Percentiles rank a stretch among this genome's conserved stretches.
Evolutionary conservation across 805 yeast species (phyloP).

Genomic region (Tanozyma kutaoensis): DNA sequence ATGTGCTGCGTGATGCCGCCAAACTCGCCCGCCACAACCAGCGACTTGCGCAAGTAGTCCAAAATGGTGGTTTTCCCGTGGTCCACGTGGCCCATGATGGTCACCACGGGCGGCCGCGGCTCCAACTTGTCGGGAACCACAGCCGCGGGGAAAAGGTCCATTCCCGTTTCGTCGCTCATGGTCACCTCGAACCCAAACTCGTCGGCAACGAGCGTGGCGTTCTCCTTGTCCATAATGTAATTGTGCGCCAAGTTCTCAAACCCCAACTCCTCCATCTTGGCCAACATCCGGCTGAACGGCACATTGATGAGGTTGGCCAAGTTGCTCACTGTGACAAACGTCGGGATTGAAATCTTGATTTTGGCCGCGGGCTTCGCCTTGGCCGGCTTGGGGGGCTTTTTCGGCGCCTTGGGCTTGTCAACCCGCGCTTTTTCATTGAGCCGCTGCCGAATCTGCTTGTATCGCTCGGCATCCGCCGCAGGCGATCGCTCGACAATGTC

Average conservation of each 20-base stretch:
- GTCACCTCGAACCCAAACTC: constrained; percentile 68
- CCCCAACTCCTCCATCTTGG: constrained; percentile 53
- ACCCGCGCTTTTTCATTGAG: constrained; percentile 7
- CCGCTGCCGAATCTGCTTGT: constrained; percentile 7
- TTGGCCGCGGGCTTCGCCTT: constrained; percentile 3
- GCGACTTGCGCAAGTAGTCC: constrained; percentile 74
- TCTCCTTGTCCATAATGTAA: constrained; percentile 74
- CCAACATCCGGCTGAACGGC: constrained; percentile 45
- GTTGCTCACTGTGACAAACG: constrained; percentile 67
- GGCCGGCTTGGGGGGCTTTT: not conserved
- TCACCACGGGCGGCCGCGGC: constrained; percentile 84
- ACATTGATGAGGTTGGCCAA: constrained; percentile 60
- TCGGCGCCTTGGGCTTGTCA: constrained; percentile 3
- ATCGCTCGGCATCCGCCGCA: constrained; percentile 4
- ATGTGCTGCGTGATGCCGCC: constrained; percentile 98
- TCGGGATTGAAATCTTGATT: constrained; percentile 42
- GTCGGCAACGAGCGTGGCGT: constrained; percentile 76
- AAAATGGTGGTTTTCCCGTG: constrained; percentile 95
- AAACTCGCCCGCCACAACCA: constrained; percentile 71
- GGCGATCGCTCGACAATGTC: not conserved
- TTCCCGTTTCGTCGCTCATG: constrained; percentile 41
- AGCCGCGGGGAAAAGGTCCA: constrained; percentile 46
- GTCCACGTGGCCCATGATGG: constrained; percentile 98
- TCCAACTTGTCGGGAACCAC: constrained; percentile 32
- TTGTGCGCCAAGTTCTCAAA: constrained; percentile 61